Conservation (phyloP, 768 basidiomycete species). For the Mrakia frigida region DNA sequence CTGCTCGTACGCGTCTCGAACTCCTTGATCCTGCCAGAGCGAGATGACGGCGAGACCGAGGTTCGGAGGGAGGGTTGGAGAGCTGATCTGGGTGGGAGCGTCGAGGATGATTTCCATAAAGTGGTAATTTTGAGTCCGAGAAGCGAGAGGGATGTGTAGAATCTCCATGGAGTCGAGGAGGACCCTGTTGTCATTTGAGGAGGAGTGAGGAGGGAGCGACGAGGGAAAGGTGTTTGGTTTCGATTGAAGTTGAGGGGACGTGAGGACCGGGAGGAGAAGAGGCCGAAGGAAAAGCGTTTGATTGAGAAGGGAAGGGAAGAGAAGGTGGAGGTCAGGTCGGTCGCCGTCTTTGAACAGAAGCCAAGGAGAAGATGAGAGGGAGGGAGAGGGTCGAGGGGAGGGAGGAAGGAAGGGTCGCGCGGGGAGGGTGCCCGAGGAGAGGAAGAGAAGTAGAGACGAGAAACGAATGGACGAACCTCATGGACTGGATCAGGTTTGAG, state of each 20-base stretch:
- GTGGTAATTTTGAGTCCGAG: neutral
- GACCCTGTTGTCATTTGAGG: neutral
- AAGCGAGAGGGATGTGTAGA: slow-evolving; percentile 64
- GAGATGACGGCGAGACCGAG: neutral
- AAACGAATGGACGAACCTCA: slow-evolving; percentile 43
- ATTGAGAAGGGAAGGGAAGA: neutral
- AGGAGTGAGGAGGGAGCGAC: neutral
- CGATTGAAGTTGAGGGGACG: too few relatives aligned
- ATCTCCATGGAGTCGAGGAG: slow-evolving; percentile 77
- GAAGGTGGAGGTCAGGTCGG: neutral
- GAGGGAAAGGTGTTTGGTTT: neutral
- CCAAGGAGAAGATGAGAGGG: neutral
- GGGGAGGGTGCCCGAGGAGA: neutral
- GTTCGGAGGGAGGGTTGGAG: slow-evolving; percentile 47
- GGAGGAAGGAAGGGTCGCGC: neutral
- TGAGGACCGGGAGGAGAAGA: neutral
- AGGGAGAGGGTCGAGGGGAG: neutral
- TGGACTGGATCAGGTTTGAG: neutral
- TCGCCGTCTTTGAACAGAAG: neutral
- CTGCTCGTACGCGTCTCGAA: slow-evolving; percentile 46
- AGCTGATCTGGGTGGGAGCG: slow-evolving; percentile 45
- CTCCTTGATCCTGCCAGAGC: slow-evolving; percentile 16
- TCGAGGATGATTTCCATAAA: slow-evolving; percentile 7
- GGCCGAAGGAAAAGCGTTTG: neutral
- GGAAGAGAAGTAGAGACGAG: neutral